phyloP scores from a whole-genome alignment of 1,284 basidiomycete genomes.

The Ustilago vetiveriae region DNA sequence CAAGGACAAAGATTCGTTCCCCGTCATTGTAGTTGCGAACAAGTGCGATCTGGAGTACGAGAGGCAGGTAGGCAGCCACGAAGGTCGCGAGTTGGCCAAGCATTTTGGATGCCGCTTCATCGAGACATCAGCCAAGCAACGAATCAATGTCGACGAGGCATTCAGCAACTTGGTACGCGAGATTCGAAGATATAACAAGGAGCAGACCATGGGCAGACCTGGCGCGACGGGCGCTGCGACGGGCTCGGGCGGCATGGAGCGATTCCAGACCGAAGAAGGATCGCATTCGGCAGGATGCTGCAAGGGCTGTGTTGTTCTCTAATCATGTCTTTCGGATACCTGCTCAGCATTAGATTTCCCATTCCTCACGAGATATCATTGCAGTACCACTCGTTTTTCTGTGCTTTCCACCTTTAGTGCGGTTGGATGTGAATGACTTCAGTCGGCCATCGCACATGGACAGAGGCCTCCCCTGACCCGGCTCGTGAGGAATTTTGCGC shows the following conservation, averaged over 20 bases:
- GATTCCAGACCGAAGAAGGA: constrained; percentile 51
- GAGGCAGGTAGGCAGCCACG: constrained; percentile 58
- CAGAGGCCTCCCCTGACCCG: no score
- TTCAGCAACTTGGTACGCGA: constrained; percentile 60
- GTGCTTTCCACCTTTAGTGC: no score
- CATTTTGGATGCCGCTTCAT: constrained; percentile 64
- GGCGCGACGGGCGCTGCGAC: constrained; percentile 56
- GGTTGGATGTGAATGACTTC: no score
- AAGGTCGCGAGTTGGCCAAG: constrained; percentile 57
- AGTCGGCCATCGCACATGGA: no score
- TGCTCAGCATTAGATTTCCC: constrained; percentile 21
- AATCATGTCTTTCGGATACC: not conserved
- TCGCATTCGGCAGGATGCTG: constrained; percentile 54
- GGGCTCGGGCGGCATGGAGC: constrained; percentile 53
- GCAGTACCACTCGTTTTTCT: not conserved
- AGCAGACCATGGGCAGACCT: constrained; percentile 62
- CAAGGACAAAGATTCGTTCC: constrained; percentile 53
- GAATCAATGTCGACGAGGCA: constrained; percentile 60
- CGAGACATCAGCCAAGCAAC: constrained; percentile 57
- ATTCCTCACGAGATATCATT: no score
- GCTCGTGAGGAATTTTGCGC: no score
- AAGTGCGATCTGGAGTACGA: constrained; percentile 57
- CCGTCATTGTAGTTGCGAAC: constrained; percentile 61
- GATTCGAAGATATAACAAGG: constrained; percentile 79
- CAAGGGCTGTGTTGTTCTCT: constrained; percentile 55